These are phyloP conservation scores for Trichophyton schoenleinii DNA, from an alignment of 2,329 filamentous ascomycete genomes.

Conservation along the genomic window DNA sequence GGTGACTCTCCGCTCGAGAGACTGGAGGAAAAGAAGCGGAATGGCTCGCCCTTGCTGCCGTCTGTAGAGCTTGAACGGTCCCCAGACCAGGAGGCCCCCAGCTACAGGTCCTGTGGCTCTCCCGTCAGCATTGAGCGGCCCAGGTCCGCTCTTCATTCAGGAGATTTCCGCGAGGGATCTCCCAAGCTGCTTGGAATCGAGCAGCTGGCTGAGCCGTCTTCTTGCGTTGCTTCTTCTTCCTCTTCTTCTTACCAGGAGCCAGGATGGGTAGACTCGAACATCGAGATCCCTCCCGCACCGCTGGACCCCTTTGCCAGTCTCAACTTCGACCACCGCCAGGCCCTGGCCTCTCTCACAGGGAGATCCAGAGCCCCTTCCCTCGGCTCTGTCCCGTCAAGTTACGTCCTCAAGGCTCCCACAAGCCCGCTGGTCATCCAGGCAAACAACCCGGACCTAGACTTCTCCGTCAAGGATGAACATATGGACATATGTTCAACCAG, in stretches of 20 bases:
- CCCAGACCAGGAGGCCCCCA: constrained; percentile 18
- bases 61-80: constrained; percentile 34
- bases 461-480: constrained; percentile 42
- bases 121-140: constrained; percentile 56
- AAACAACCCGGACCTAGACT: constrained; percentile 65
- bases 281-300: not conserved
- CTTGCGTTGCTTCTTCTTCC: not conserved
- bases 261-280: not conserved
- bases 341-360: not conserved
- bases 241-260: not conserved
- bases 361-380: constrained; percentile 46
- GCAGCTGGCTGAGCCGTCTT: constrained; percentile 7
- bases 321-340: not conserved
- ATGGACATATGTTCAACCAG: constrained; percentile 37
- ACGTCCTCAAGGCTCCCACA: constrained; percentile 75
- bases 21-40: constrained; percentile 17
- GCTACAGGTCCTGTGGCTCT: constrained; percentile 26
- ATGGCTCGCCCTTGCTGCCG: constrained; percentile 28
- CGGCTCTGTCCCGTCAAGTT: constrained; percentile 63
- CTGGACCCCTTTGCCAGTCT: not conserved
- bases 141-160: constrained; percentile 56
- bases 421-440: constrained; percentile 83
- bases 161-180: constrained; percentile 45
- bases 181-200: constrained; percentile 18
- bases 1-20: constrained; percentile 28